A percentile compares a stretch with the other conserved stretches of the same genome.
These are phyloP conservation scores for Ustilago bromivora DNA, from an alignment of 1,284 basidiomycete species.

Conservation along the genomic window DNA sequence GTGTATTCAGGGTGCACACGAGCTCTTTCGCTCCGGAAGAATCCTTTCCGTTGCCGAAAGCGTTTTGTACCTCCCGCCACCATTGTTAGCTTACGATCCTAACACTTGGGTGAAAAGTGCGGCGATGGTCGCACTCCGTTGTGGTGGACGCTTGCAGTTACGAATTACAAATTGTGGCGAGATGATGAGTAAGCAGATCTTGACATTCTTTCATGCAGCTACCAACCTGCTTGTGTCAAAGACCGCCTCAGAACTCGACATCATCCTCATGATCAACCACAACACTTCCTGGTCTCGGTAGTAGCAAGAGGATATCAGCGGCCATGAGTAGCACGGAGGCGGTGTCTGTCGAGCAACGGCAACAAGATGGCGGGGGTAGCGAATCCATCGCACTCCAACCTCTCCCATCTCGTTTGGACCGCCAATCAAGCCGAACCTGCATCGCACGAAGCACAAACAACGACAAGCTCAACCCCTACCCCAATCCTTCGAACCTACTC, in stretches of 20 bases:
- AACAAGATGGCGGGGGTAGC: not conserved
- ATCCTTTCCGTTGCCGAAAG: conserved; percentile 3
- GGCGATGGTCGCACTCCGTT: not conserved
- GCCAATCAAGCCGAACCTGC: conserved; percentile 18
- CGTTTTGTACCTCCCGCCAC: no score
- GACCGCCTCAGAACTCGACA: not conserved
- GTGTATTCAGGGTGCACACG: conserved; percentile 15
- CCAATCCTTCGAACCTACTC: no score
- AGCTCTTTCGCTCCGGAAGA: conserved; percentile 5
- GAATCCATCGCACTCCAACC: conserved; percentile 22
- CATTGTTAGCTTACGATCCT: not conserved
- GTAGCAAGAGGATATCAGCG: not conserved
- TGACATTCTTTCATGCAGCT: not conserved
- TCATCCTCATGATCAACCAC: not conserved
- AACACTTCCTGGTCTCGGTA: not conserved
- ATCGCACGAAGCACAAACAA: not conserved
- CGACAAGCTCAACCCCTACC: not conserved
- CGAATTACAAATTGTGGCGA: no score
- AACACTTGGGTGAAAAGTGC: not conserved
- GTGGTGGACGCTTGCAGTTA: not conserved
- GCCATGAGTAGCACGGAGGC: not conserved
- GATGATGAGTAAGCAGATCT: no score
- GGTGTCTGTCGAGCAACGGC: not conserved
- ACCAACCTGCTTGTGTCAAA: not conserved
- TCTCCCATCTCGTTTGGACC: not conserved